Evolutionary conservation across 169 alveolate genomes (phyloP).

Genomic region (Plasmodium relictum): DNA sequence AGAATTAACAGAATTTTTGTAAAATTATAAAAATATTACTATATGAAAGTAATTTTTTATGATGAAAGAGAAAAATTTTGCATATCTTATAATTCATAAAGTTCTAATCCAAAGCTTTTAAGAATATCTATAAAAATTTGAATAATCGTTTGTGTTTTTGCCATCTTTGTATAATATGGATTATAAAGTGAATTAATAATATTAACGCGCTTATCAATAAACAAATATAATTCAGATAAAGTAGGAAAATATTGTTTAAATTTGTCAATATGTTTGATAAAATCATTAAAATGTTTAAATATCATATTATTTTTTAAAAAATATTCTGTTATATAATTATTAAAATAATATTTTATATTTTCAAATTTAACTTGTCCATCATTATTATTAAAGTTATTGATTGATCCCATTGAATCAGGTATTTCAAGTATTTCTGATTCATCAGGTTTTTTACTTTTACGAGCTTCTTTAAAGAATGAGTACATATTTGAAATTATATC

Average conservation of each 20-base stretch:
- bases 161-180: conserved; percentile 1
- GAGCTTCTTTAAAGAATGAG: conserved; percentile 5
- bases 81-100: conserved; percentile 7
- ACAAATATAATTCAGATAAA: conserved; percentile 40
- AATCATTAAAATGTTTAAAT: conserved; percentile 16
- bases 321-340: conserved; percentile 23
- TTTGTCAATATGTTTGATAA: conserved; percentile 28
- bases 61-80: not conserved
- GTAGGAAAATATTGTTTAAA: conserved; percentile 57
- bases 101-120: conserved; percentile 18
- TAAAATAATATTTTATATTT: conserved; percentile 19
- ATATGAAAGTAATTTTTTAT: not conserved
- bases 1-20: not conserved
- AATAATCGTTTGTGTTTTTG: conserved; percentile 17
- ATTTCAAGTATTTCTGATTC: not conserved
- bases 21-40: not conserved
- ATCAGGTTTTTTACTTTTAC: not conserved
- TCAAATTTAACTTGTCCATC: not conserved
- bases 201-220: conserved; percentile 38
- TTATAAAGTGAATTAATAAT: conserved; percentile 19
- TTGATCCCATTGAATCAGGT: conserved; percentile 5
- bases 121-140: conserved; percentile 8
- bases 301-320: conserved; percentile 34
- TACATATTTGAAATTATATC: not conserved
- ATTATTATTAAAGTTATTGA: conserved; percentile 5